Evolutionary conservation across 2,329 filamentous ascomycete genomes (phyloP).

Genomic region (Pleurostoma richardsiae): DNA sequence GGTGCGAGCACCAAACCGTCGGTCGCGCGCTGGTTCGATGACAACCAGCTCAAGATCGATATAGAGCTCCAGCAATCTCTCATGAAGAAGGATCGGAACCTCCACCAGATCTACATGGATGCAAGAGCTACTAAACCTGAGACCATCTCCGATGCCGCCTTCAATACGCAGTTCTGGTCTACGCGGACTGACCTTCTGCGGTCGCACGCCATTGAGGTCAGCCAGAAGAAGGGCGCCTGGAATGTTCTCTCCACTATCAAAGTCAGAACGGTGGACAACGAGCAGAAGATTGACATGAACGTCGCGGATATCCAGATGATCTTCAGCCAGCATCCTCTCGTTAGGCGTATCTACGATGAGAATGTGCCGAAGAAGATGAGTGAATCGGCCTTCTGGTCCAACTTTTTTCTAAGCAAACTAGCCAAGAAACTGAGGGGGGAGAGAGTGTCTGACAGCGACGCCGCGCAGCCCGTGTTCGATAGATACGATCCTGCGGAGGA

Average conservation of each 20-base stretch:
- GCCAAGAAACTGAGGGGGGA: constrained; percentile 91
- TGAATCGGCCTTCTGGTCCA: constrained; percentile 83
- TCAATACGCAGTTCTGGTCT: constrained; percentile 93
- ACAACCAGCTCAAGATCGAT: constrained; percentile 70
- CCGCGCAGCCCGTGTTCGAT: constrained; percentile 75
- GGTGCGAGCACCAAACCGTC: constrained; percentile 53
- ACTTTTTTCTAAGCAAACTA: constrained; percentile 87
- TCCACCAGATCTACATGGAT: constrained; percentile 84
- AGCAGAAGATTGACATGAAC: constrained; percentile 76
- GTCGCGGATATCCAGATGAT: constrained; percentile 92
- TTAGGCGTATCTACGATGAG: constrained; percentile 88
- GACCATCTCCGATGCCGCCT: constrained; percentile 72
- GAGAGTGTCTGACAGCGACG: constrained; percentile 72
- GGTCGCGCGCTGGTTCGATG: constrained; percentile 70
- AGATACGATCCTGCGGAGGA: constrained; percentile 76
- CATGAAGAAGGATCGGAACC: constrained; percentile 69
- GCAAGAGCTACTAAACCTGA: constrained; percentile 79
- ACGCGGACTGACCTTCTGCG: constrained; percentile 80
- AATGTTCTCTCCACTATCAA: constrained; percentile 92
- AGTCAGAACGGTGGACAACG: constrained; percentile 68
- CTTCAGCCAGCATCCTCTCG: constrained; percentile 85
- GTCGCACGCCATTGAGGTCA: constrained; percentile 82
- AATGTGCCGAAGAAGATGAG: constrained; percentile 71
- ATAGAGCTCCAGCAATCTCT: constrained; percentile 82
- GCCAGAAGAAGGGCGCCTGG: constrained; percentile 83